Base-by-base conservation (phyloP, 2,329 filamentous ascomycete species). In the Diaporthe helianthi region DNA sequence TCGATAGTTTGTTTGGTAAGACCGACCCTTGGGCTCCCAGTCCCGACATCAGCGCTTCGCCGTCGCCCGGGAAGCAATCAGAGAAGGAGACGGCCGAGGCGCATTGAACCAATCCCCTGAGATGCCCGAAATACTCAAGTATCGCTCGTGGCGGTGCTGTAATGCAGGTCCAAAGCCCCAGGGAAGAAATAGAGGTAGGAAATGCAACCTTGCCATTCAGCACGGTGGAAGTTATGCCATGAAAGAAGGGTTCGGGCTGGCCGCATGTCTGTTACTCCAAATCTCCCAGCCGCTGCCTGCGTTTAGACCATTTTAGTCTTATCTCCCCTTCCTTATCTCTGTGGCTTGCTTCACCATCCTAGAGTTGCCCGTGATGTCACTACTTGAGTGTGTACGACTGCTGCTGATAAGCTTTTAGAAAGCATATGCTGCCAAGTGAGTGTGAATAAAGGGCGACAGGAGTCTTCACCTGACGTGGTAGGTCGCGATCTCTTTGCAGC, bases 361-460 rank as follows among this genome's bases (percentile, higher is more conserved):
- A 63, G 47, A 22, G n/a, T 24, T 63, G 58, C 58, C 49, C 33
- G 64, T 55, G 47, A 54, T 66, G 64, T 53, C 64, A 66, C 64
- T 24, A 19, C 13, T 49, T 24, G 17, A 19, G 19, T 63, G 22
- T 13, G 44, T 26, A 24, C 12, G 19, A 44, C 29, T 36, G 26
- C 1, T 49, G 7, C 44, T 49, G 58, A 66, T 66, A 66, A 46
- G 64, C 38, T 24, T 36, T 36, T 19, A 8, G 29, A 47, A 13
- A 36, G 44, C 26, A 4, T 49, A n/a, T 36, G 38, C 29, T 24
- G 17, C 15, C n/a, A 8, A 63, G n/a, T 36, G 12, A 19, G 36
- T 19, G 13, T n/a, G n/a, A n/a, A n/a, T n/a, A 1, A 15, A 17
- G 26, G 7, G 33, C 5, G 44, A 63, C 36, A 49, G 36, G 44